Evolutionary conservation across 2,329 filamentous ascomycete species (phyloP).

Genomic region (Xylariaceae sp.): DNA sequence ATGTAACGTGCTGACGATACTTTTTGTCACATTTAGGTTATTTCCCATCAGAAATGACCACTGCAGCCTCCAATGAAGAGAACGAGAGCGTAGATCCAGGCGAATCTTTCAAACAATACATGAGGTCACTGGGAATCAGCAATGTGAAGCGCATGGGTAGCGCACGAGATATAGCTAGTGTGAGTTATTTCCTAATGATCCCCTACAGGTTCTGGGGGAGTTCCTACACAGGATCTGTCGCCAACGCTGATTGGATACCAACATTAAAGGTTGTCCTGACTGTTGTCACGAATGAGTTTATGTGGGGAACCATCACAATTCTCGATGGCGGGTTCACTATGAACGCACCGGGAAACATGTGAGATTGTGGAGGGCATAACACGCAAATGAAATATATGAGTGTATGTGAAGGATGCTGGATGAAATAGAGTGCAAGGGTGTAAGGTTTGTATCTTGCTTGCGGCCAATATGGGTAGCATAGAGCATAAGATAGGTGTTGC

Average conservation of each 20-base stretch:
- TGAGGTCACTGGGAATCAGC: constrained; percentile 13
- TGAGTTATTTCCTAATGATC: constrained; percentile 8
- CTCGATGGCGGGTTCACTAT: constrained; percentile 22
- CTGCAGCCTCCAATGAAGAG: constrained; percentile 13
- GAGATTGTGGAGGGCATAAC: too few species aligned
- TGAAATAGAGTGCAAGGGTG: too few species aligned
- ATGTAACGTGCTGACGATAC: background rate
- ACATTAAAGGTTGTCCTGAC: constrained; percentile 17
- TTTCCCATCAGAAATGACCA: constrained; percentile 26
- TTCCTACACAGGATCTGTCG: too few species aligned
- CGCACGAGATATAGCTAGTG: constrained; percentile 22
- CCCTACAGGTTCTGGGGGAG: background rate
- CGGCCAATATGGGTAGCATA: too few species aligned
- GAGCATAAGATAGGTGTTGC: too few species aligned
- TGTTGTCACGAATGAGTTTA: constrained; percentile 23
- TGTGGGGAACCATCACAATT: constrained; percentile 22
- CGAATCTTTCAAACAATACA: constrained; percentile 12
- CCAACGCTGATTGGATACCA: background rate
- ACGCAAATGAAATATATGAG: too few species aligned
- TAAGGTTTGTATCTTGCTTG: too few species aligned
- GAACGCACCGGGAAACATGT: constrained; percentile 17
- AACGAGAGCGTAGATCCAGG: constrained; percentile 17
- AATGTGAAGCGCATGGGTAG: constrained; percentile 21
- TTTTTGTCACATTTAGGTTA: constrained; percentile 13
- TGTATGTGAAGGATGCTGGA: too few species aligned